These are phyloP conservation scores for Hericium coralloides DNA, from an alignment of 768 basidiomycete species.

Conservation along the genomic window DNA sequence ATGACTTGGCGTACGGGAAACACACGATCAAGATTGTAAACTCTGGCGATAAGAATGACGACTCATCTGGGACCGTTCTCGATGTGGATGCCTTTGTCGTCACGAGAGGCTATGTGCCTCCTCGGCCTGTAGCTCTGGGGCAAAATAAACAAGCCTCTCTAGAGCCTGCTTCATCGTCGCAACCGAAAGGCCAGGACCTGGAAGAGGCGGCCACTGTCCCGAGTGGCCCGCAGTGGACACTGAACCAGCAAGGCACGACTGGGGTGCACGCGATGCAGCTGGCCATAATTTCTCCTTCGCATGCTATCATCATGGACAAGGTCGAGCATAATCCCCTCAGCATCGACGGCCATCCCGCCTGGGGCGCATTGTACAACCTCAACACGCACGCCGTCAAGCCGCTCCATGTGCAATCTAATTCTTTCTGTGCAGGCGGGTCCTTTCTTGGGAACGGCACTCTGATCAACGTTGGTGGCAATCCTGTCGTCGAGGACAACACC, in stretches of 20 bases:
- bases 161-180: background rate
- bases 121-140: background rate
- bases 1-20: constrained; percentile 36
- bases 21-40: constrained; percentile 63
- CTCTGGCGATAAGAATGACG: constrained; percentile 32
- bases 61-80: constrained; percentile 26
- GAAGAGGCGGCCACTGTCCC: constrained; percentile 8
- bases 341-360: constrained; percentile 69
- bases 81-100: constrained; percentile 66
- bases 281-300: constrained; percentile 54
- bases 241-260: constrained; percentile 57
- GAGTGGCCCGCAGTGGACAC: constrained; percentile 35
- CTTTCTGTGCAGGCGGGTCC: constrained; percentile 79
- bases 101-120: constrained; percentile 29
- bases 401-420: constrained; percentile 64
- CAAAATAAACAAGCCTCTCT: background rate
- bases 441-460: constrained; percentile 73
- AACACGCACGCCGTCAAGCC: constrained; percentile 52
- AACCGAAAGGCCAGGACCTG: constrained; percentile 12
- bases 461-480: constrained; percentile 76
- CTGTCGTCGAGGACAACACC: constrained; percentile 57
- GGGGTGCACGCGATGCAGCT: constrained; percentile 79
- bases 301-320: constrained; percentile 73
- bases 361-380: constrained; percentile 71
- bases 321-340: constrained; percentile 79